Evolutionary conservation across 164 flowering plant species (phyloP).

Genomic region (Kalanchoe fedtschenkoi): DNA sequence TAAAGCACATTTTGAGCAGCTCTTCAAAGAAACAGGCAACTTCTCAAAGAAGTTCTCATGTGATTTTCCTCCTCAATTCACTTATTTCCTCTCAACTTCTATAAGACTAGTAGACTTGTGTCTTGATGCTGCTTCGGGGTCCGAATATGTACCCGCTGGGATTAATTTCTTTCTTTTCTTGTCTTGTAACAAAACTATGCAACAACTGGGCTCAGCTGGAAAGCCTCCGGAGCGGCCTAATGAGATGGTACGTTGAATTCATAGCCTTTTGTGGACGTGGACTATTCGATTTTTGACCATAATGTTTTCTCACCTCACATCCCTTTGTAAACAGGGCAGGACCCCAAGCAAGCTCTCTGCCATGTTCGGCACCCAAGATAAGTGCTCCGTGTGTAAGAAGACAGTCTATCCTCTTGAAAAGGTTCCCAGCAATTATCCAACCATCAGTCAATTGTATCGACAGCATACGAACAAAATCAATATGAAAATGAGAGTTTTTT

Average conservation of each 20-base stretch:
- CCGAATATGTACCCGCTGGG: not conserved
- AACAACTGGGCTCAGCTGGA: constrained; percentile 18
- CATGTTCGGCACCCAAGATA: constrained; percentile 58
- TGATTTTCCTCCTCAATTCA: not conserved
- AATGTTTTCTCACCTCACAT: not conserved
- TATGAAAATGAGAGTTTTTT: constrained; percentile 11
- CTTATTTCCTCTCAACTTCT: too few species aligned
- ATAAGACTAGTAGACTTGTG: too few species aligned
- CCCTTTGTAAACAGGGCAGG: constrained; percentile 24
- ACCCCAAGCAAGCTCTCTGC: constrained; percentile 39
- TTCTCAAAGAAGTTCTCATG: constrained; percentile 27
- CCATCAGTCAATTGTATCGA: too few species aligned
- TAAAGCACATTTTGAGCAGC: constrained; percentile 63
- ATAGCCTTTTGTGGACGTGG: not conserved
- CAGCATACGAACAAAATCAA: too few species aligned
- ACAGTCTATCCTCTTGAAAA: constrained; percentile 60
- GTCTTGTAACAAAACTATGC: not conserved
- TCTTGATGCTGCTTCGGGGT: not conserved
- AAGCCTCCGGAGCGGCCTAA: constrained; percentile 19
- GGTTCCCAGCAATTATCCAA: constrained; percentile 30
- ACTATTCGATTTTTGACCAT: too few species aligned
- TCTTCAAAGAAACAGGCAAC: constrained; percentile 39
- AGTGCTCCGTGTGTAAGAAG: constrained; percentile 45
- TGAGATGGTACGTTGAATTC: constrained; percentile 21
- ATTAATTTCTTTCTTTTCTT: not conserved